phyloP scores from a whole-genome alignment of 345 rosid genomes.

The Brassica juncea region DNA sequence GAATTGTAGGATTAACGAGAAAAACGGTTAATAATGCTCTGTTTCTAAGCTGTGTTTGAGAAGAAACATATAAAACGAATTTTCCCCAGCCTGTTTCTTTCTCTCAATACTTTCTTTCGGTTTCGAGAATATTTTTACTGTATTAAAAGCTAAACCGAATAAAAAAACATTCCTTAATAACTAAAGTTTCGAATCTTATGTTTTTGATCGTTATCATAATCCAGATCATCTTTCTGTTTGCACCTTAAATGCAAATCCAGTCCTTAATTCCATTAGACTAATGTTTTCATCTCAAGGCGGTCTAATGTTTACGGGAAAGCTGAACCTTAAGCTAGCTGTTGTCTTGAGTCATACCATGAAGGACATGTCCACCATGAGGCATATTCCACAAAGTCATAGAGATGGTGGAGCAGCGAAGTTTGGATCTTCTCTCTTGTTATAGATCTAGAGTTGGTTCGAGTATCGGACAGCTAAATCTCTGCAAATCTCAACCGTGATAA shows the following conservation, averaged over 20 bases:
- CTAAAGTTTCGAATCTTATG: neutral
- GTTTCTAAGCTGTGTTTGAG: constrained; percentile 31
- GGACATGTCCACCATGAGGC: neutral
- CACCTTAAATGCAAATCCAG: neutral
- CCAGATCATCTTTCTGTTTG: neutral
- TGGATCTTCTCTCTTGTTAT: constrained; percentile 63
- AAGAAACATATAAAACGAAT: constrained; percentile 1
- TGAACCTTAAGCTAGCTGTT: neutral
- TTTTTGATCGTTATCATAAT: neutral
- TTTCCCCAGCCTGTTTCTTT: constrained; percentile 23
- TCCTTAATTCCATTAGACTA: neutral
- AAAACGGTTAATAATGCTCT: constrained; percentile 28
- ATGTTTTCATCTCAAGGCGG: neutral
- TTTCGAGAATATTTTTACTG: neutral
- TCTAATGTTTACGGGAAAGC: neutral
- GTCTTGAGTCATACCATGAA: neutral
- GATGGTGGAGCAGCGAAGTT: constrained; percentile 44
- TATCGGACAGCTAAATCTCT: too few relatives aligned
- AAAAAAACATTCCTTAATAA: neutral
- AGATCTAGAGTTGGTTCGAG: constrained; percentile 57
- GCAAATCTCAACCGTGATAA: too few relatives aligned
- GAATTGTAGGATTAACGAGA: constrained; percentile 16
- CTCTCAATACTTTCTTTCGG: constrained; percentile 1
- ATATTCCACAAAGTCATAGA: neutral
- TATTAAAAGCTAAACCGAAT: neutral